Conservation (phyloP, 345 rosid genomes). For the Lepidium aucheri region DNA sequence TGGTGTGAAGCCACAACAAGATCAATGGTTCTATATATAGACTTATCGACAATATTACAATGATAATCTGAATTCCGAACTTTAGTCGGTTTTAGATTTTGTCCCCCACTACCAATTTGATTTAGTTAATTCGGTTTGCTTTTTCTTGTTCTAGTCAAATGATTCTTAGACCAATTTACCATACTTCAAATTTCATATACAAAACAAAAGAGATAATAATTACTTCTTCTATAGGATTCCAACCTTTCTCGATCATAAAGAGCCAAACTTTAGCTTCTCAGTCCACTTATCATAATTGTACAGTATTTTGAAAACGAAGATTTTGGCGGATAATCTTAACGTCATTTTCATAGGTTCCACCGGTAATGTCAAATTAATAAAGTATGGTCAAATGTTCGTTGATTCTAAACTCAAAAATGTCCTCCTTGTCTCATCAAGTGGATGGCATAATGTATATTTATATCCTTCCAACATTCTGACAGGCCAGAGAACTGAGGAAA, state of each 20-base stretch:
- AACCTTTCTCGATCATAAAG: constrained; percentile 13
- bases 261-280: not conserved
- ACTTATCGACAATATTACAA: not conserved
- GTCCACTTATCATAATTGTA: not conserved
- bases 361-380: constrained; percentile 15
- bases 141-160: not conserved
- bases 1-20: not conserved
- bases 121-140: not conserved
- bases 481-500: not conserved
- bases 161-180: not conserved
- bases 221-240: not conserved
- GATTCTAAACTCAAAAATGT: constrained; percentile 1
- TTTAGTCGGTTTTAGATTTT: not conserved
- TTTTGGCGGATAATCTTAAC: constrained; percentile 11
- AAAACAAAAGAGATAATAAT: not conserved
- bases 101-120: not conserved
- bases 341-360: constrained; percentile 15
- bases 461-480: not conserved
- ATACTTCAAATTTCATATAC: not conserved
- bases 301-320: constrained; percentile 10
- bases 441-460: not conserved
- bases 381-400: constrained; percentile 14
- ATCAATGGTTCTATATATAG: constrained; percentile 7
- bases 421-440: constrained; percentile 18
- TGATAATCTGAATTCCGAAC: not conserved